Evolutionary conservation across 306 rosid genomes (phyloP).

Genomic region (Abrus precatorius): DNA sequence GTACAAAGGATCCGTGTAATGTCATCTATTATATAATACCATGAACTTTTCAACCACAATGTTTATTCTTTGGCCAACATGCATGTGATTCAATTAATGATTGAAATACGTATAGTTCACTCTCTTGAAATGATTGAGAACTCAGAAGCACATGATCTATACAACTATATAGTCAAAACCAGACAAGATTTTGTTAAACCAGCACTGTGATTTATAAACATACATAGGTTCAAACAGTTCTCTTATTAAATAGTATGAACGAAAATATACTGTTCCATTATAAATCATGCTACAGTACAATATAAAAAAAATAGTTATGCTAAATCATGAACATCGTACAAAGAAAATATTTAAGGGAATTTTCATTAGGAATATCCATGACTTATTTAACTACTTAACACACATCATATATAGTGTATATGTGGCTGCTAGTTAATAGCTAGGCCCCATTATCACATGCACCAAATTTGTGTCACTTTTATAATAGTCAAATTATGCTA

Average conservation of each 20-base stretch:
- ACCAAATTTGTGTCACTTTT: constrained; percentile 37
- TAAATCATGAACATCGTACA: neutral
- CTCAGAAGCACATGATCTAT: constrained; percentile 3
- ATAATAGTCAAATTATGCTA: constrained; percentile 3
- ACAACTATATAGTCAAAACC: neutral
- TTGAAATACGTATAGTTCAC: constrained; percentile 7
- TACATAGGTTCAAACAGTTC: neutral
- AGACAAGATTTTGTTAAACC: constrained; percentile 7
- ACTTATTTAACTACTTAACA: neutral
- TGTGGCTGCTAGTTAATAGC: neutral
- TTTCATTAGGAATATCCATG: constrained; percentile 40
- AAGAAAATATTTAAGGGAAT: neutral
- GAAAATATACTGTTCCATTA: neutral
- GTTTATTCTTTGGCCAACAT: neutral
- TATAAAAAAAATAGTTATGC: neutral
- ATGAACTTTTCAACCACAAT: neutral
- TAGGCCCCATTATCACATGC: constrained; percentile 46
- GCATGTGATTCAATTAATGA: constrained; percentile 20
- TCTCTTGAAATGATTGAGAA: constrained; percentile 38
- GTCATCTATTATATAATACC: constrained; percentile 14
- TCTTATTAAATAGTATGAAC: neutral
- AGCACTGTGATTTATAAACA: neutral
- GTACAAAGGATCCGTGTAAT: constrained; percentile 49
- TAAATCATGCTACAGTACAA: neutral
- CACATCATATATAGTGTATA: neutral